phyloP scores from a whole-genome alignment of 177 flowering plant genomes.

The Vitis hybrid region DNA sequence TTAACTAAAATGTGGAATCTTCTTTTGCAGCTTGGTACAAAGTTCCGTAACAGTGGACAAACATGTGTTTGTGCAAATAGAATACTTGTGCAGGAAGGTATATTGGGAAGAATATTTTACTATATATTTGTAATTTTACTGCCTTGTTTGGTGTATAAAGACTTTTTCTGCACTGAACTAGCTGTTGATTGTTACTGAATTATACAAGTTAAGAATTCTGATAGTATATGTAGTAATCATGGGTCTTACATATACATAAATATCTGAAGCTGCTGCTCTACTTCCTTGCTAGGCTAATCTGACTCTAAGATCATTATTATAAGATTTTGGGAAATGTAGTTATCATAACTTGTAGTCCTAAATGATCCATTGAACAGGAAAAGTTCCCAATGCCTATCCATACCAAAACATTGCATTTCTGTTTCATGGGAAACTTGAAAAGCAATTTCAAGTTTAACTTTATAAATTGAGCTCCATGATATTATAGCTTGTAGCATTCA shows the following conservation, averaged over 20 bases:
- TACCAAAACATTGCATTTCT: too few species aligned
- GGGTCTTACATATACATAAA: not conserved
- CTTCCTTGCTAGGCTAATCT: not conserved
- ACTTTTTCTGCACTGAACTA: not conserved
- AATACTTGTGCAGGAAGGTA: conserved; percentile 97
- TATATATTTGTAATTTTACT: not conserved
- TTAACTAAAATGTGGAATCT: conserved; percentile 9
- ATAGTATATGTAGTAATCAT: not conserved
- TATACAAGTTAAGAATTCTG: not conserved
- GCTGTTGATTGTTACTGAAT: not conserved
- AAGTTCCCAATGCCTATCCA: too few species aligned
- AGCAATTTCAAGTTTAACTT: too few species aligned
- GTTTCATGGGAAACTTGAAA: too few species aligned
- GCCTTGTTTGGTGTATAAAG: not conserved
- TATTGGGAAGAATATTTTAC: not conserved
- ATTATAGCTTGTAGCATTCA: too few species aligned
- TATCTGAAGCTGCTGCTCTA: not conserved
- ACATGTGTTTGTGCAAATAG: conserved; percentile 97
- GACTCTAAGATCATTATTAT: not conserved
- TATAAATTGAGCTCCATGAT: too few species aligned
- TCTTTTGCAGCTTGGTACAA: conserved; percentile 76
- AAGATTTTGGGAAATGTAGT: too few species aligned
- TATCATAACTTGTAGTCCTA: too few species aligned
- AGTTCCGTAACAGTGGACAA: conserved; percentile 96
- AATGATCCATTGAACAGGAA: too few species aligned